These are phyloP conservation scores for Rhinocladiella mackenziei DNA, from an alignment of 2,329 filamentous ascomycete genomes.

Conservation along the genomic window DNA sequence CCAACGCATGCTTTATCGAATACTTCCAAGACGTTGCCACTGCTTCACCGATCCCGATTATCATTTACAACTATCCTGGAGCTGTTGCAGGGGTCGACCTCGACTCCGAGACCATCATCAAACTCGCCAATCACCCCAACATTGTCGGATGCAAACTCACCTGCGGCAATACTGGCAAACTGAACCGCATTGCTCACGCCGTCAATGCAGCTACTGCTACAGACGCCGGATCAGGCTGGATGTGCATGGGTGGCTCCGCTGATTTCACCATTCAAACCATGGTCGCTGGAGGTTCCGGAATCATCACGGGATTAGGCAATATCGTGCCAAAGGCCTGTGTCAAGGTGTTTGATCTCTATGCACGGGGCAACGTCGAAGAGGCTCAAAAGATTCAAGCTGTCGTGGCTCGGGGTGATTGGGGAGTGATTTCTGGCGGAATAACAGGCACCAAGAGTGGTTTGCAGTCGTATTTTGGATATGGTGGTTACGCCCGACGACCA, in stretches of 20 bases:
- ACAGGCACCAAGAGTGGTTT: constrained; percentile 65
- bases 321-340: constrained; percentile 64
- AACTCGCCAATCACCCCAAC: constrained; percentile 56
- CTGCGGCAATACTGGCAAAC: constrained; percentile 70
- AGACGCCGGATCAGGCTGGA: constrained; percentile 59
- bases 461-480: constrained; percentile 61
- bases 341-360: constrained; percentile 57
- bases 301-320: constrained; percentile 69
- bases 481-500: constrained; percentile 57
- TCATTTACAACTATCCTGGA: constrained; percentile 71
- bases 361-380: constrained; percentile 55
- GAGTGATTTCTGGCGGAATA: constrained; percentile 64
- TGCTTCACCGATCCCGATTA: constrained; percentile 57
- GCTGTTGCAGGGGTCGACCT: constrained; percentile 65
- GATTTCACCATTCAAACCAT: constrained; percentile 71
- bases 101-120: constrained; percentile 60
- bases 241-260: constrained; percentile 67
- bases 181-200: constrained; percentile 57
- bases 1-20: constrained; percentile 54
- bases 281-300: constrained; percentile 65
- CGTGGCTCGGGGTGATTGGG: constrained; percentile 65
- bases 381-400: constrained; percentile 62
- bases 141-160: constrained; percentile 69
- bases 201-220: constrained; percentile 38
- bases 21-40: constrained; percentile 65